Percentiles rank a stretch among this genome's conserved stretches.
Evolutionary conservation across 2,329 filamentous ascomycete genomes (phyloP).

Genomic region (Pyrenochaeta sp.): DNA sequence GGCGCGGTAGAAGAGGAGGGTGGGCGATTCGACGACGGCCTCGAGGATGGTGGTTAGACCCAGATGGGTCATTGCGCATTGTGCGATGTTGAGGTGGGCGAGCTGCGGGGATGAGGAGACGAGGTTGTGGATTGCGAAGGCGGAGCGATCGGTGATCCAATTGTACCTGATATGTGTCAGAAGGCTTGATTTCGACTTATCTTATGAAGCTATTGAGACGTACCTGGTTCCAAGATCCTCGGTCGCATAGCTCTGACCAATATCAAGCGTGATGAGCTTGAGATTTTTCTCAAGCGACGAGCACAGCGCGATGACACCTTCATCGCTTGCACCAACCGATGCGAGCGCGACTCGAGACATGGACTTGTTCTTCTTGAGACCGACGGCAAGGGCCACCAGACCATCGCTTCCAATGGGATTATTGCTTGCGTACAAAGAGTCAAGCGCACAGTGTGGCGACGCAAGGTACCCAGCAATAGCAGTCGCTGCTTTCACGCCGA

Average conservation of each 20-base stretch:
- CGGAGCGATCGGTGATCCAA: constrained; percentile 52
- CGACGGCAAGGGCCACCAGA: constrained; percentile 27
- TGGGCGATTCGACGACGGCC: constrained; percentile 38
- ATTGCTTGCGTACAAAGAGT: constrained; percentile 41
- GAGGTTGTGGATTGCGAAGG: constrained; percentile 45
- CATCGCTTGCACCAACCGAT: constrained; percentile 54
- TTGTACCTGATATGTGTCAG: constrained; percentile 47
- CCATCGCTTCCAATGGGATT: constrained; percentile 42
- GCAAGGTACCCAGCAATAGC: constrained; percentile 37
- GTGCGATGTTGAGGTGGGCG: constrained; percentile 54
- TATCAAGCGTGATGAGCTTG: constrained; percentile 50
- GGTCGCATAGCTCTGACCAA: constrained; percentile 59
- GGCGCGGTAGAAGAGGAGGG: constrained; percentile 50
- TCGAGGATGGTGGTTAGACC: constrained; percentile 35
- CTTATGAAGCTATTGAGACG: too few relatives aligned
- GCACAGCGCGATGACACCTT: constrained; percentile 50
- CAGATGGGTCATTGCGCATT: constrained; percentile 34
- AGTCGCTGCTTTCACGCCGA: constrained; percentile 27
- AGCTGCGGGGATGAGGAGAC: constrained; percentile 44
- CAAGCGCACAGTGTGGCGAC: constrained; percentile 31
- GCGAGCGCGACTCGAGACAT: constrained; percentile 47
- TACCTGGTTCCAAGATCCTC: constrained; percentile 44
- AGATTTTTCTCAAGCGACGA: constrained; percentile 46
- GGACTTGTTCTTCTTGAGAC: constrained; percentile 27
- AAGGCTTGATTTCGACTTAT: too few relatives aligned